Evolutionary conservation across 2,329 filamentous ascomycete species (phyloP), one percentile per base, ranked within the genome.

Genomic region (Diaporthe sp.): DNA sequence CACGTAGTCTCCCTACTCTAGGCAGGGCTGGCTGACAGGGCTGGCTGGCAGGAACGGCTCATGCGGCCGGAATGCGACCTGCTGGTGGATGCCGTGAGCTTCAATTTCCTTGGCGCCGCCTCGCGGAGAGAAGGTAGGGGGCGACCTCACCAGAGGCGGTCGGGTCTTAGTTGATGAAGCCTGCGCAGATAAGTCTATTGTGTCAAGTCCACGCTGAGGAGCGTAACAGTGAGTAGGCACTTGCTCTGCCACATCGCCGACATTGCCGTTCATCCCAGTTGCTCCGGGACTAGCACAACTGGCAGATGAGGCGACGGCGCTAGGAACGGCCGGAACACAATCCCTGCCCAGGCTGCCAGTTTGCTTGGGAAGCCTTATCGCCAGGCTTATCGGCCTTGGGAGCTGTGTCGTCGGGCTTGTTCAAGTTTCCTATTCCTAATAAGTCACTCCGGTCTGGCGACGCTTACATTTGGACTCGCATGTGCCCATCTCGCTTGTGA

Each of bases 301-400:
- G 34, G 65, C 49, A 70, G 34, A 28, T 42, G 49, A 70, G 65
- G 65, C 49, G 65, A 42, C 49, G 17, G 49, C 65, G 65, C 65
- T 70, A 70, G 65, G 65, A 70, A 70, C 65, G 34, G 19, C 65
- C 65, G 65, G 65, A 70, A 70, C 22, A 55, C 49, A 28, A 70
- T 53, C 65, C 65, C 65, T 70, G 65, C 51, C 65, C 65, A 55
- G 62, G 65, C 65, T 39, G 46, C 65, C 65, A 53, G 46, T 53
- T 42, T 55, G 65, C 65, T 39, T 42, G 65, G 34, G 65, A 68
- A 22, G 65, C 34, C 65, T 70, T 70, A 70, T 70, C 65, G 65
- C 15, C 65, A 28, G 65, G 65, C 65, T 70, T 70, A 70, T 70
- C 65, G 49, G 8, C 49, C 46, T 55, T 31, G 49, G 34, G 28